Evolutionary conservation across 164 flowering plant species (phyloP).

Genomic region (Vitis rupestris): DNA sequence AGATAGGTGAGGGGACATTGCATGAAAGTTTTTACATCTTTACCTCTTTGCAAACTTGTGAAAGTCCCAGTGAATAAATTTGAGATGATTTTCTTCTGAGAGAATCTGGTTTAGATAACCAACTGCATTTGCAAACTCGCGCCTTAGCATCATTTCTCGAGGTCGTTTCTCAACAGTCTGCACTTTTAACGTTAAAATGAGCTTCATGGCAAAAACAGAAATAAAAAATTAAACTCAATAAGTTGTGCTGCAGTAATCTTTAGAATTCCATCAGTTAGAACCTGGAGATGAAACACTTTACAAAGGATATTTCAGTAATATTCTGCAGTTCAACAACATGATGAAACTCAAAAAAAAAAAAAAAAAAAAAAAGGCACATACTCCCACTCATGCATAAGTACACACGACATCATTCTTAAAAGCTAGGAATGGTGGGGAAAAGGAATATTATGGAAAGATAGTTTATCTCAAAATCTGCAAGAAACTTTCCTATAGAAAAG

Average conservation of each 20-base stretch:
- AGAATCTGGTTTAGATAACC: slow-evolving; percentile 86
- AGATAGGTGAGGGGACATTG: background rate
- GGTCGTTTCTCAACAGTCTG: slow-evolving; percentile 99
- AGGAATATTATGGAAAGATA: no score
- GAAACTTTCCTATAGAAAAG: no score
- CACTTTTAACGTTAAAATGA: slow-evolving; percentile 17
- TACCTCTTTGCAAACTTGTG: slow-evolving; percentile 97
- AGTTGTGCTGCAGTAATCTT: no score
- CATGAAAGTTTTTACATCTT: slow-evolving; percentile 6
- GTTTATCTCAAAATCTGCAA: no score
- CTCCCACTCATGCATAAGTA: background rate
- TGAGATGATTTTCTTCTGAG: slow-evolving; percentile 76
- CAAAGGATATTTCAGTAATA: background rate
- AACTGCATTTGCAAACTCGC: slow-evolving; percentile 95
- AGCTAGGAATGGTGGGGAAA: no score
- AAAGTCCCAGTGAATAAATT: slow-evolving; percentile 97
- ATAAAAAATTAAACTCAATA: background rate
- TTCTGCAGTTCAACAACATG: background rate
- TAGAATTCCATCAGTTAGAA: background rate
- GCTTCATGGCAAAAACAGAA: background rate
- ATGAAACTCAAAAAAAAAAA: background rate
- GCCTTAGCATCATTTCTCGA: slow-evolving; percentile 96
- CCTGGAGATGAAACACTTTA: background rate
- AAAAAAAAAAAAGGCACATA: background rate
- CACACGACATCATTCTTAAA: background rate